These are phyloP conservation scores for Antitrichia curtipendula DNA, from an alignment of 225 moss, liverwort and hornwort species.

Conservation along the genomic window DNA sequence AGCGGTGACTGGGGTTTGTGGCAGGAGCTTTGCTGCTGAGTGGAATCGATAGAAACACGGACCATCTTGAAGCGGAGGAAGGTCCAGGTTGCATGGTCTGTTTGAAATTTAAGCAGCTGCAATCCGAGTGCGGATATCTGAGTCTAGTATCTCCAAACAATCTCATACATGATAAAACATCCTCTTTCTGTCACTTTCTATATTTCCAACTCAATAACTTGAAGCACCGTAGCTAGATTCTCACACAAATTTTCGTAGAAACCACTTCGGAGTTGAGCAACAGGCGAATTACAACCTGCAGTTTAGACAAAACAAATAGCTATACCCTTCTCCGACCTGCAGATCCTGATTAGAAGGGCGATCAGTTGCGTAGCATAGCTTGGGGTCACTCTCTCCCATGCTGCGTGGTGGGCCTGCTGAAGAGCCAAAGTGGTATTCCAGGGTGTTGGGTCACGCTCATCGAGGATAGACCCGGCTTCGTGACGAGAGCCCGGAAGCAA, in stretches of 20 bases:
- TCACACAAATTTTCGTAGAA: not conserved
- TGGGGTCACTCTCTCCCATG: not conserved
- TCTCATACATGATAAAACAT: not conserved
- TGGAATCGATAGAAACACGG: not conserved
- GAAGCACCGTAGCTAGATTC: not conserved
- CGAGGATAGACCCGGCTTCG: conserved; percentile 3
- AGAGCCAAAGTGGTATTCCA: conserved; percentile 14
- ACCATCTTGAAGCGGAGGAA: not conserved
- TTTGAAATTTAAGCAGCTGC: not conserved
- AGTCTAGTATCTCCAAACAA: not conserved
- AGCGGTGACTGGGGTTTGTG: not conserved
- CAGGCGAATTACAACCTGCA: not conserved
- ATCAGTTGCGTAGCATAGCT: conserved; percentile 3
- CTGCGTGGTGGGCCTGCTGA: conserved; percentile 42
- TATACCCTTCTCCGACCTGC: not conserved
- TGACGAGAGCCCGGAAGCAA: not conserved
- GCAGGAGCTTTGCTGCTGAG: no score
- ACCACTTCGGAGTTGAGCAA: not conserved
- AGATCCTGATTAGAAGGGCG: not conserved
- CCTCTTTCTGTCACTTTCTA: not conserved
- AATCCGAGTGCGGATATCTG: not conserved
- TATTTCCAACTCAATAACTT: not conserved
- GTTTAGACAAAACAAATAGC: no score
- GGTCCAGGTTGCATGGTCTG: not conserved
- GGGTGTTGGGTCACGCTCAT: conserved; percentile 5